phyloP scores from a whole-genome alignment of 2,329 filamentous ascomycete genomes.

The Pseudogymnoascus sp. region DNA sequence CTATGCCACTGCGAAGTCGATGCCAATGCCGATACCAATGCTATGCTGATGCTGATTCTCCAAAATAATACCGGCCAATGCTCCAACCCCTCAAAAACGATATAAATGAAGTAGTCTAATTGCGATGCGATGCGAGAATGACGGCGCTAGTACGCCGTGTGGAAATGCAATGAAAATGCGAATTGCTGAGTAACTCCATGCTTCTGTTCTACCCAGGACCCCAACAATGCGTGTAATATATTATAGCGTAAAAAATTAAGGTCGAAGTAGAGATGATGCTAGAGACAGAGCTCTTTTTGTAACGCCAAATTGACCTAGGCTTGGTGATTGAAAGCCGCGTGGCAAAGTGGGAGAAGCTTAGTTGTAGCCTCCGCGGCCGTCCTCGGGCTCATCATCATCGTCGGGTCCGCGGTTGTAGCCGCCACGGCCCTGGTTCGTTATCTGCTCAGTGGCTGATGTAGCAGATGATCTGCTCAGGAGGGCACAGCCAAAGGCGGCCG shows the following conservation, averaged over 20 bases:
- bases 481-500: background rate
- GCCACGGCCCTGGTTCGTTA: constrained; percentile 11
- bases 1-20: background rate
- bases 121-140: background rate
- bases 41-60: background rate
- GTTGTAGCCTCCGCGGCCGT: constrained; percentile 27
- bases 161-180: background rate
- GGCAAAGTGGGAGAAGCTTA: constrained; percentile 14
- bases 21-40: background rate
- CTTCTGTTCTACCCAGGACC: background rate
- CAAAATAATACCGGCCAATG: background rate
- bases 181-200: background rate
- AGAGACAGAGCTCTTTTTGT: background rate
- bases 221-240: background rate
- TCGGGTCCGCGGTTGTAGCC: constrained; percentile 20
- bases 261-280: background rate
- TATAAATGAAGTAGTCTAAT: background rate
- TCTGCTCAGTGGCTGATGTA: background rate
- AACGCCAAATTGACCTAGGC: background rate
- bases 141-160: background rate
- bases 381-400: constrained; percentile 26
- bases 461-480: background rate
- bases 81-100: background rate
- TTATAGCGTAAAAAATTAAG: background rate
- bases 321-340: background rate